Evolutionary conservation across 306 rosid species (phyloP), one percentile per base, ranked within the genome.

Genomic region (Sicyos baderoa): DNA sequence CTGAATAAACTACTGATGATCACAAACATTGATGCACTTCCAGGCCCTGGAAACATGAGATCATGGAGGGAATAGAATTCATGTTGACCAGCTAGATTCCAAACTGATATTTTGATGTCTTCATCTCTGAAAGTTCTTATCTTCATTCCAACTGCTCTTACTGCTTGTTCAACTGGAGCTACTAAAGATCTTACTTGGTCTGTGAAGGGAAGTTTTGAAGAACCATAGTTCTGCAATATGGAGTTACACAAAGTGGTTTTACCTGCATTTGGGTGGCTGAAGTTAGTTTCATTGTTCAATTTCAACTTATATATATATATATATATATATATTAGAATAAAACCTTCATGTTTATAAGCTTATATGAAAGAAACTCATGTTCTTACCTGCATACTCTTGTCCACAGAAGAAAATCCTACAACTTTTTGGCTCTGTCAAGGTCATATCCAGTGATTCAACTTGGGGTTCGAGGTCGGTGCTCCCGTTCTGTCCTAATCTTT

Each of bases 1-100:
- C 86, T 79, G 69, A 85, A 86, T 71, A 94, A 79, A 80, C 99
- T 88, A 27, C 79, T 84, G 75, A 86, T 77, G 68, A 94, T 79
- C 32, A 94, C 54, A 78, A 93, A 94, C 65, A 85, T 74, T 4
- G 99, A 90, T 12, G 97, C 97, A 72, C 91, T 93, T 6, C 99
- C 96, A 55, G 87, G 89, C 22, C 99, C 99, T 0, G 91, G 99
- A 74, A 90, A 94, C 97, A 94, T 88, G 80, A 90, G 96, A 79
- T 93, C 97, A 60, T 90, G 99, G 72, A 90, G 96, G 62, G 96
- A 84, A 79, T 80, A 84, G 76, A 90, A 84, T 77, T 88, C 96
- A 69, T 90, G 99, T 68, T 90, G 97, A 58, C 97, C 97, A 25
- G 95, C 94, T 75, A 93, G 89, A 64, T 90, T 93, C 99, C 99